Evolutionary conservation across 2,329 filamentous ascomycete species (phyloP), one percentile per base, ranked within the genome.

Genomic region (Onygenales sp.): DNA sequence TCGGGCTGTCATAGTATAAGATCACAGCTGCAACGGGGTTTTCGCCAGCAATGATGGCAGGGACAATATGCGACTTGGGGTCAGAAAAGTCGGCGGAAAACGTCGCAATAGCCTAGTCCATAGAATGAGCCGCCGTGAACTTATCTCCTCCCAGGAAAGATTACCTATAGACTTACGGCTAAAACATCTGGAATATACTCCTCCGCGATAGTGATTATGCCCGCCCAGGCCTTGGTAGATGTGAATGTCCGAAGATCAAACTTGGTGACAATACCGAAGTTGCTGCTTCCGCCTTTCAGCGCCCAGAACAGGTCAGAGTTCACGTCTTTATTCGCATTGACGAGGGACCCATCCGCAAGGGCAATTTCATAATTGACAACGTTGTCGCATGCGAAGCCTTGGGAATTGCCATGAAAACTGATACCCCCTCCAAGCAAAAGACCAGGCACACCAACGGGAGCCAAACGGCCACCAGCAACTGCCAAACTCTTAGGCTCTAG

Each of bases 251-350:
- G 59, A 5, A 73, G 46, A 48, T 72, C 69, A 49, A 74, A 73
- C 3, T 68, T 62, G 1, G 71, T 73, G 11, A 74, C 71, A 3
- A 74, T 59, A 2, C 71, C 72, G 50, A 74, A 74, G 58, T 74
- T 73, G 53, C 62, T 69, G 53, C 65, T 67, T n/a, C 72, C 72
- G 2, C 72, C 72, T 56, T 73, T 73, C 41, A 75, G 57, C 21
- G 72, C 72, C 45, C 61, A 62, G 58, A 63, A 74, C 2, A 75
- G 65, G 48, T 74, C 58, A 0, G 62, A 54, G 33, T 68, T 63
- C 7, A 50, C 54, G 0, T 54, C 54, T 7, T 54, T 51, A 36
- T 64, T 66, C 27, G 66, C 70, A 5, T 62, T 64, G 8, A 62
- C 55, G 8, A 70, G 58, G 7, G 58, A 57, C 2, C 68, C 69